phyloP scores from a whole-genome alignment of 2,329 filamentous ascomycete species.

The Sarocladium oryzae region DNA sequence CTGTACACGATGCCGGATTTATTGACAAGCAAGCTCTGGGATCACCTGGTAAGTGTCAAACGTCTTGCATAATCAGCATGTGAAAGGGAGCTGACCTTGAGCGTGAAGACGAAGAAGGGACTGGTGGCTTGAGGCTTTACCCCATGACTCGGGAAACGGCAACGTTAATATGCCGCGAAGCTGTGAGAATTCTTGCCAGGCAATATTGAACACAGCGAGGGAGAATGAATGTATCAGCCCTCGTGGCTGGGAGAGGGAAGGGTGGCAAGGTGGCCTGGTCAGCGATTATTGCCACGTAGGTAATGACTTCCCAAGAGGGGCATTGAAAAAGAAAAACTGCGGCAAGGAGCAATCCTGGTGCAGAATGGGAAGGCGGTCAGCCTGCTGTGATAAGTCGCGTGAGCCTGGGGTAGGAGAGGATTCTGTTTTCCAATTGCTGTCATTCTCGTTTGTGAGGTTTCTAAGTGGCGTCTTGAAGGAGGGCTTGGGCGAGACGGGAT shows the following conservation, averaged over 20 bases:
- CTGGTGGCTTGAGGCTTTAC: not conserved
- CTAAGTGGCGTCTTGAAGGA: not conserved
- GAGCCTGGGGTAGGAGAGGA: not conserved
- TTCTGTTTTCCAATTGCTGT: not conserved
- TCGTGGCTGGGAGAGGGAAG: no score
- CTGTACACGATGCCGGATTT: constrained; percentile 91
- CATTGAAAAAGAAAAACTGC: not conserved
- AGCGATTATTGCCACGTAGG: no score
- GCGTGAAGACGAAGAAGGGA: constrained; percentile 10
- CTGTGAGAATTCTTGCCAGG: no score
- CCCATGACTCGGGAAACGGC: no score
- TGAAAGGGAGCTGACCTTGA: not conserved
- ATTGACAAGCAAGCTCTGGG: constrained; percentile 92
- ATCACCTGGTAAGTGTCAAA: constrained; percentile 56
- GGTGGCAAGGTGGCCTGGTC: no score
- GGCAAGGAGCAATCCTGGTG: not conserved
- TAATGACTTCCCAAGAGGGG: no score
- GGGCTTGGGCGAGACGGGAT: not conserved
- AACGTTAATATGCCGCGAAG: no score
- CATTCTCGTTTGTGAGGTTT: no score
- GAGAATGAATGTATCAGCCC: not conserved
- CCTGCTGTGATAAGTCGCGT: no score
- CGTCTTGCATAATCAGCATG: not conserved
- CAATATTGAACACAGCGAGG: not conserved
- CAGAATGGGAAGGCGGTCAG: no score